Conservation (phyloP, 495 filamentous ascomycete genomes). For the Xylaria nigripes region DNA sequence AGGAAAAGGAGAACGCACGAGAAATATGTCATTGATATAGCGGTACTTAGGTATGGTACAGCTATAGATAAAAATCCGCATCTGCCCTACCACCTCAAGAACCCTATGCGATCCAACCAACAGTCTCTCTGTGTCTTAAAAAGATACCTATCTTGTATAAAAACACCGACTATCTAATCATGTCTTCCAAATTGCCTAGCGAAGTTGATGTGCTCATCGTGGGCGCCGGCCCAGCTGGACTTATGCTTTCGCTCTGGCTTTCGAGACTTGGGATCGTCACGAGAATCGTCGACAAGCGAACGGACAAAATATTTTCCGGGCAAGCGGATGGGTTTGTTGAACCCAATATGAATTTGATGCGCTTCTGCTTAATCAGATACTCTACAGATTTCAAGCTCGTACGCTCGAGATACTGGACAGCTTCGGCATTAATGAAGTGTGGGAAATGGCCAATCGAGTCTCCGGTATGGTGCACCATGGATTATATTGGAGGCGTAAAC, state of each 20-base stretch:
- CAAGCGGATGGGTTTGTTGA: slow-evolving; percentile 51
- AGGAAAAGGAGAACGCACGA: no score
- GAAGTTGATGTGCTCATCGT: slow-evolving; percentile 49
- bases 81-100: no score
- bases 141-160: no score
- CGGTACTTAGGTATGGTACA: no score
- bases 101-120: no score
- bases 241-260: slow-evolving; percentile 57
- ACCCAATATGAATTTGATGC: slow-evolving; percentile 19
- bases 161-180: background rate
- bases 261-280: slow-evolving; percentile 48
- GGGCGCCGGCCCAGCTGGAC: slow-evolving; percentile 55
- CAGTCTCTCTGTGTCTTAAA: no score
- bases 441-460: slow-evolving; percentile 51
- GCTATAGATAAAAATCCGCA: no score
- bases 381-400: slow-evolving; percentile 29
- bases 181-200: background rate
- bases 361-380: background rate
- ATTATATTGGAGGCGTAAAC: background rate
- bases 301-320: slow-evolving; percentile 45
- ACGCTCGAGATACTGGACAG: slow-evolving; percentile 59
- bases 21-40: no score
- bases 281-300: slow-evolving; percentile 54
- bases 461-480: slow-evolving; percentile 15
- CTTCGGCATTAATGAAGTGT: slow-evolving; percentile 53